A percentile compares a stretch with the other conserved stretches of the same genome.
Evolutionary conservation across 352 stramenopile species (phyloP).

Genomic region (Phytophthora parvispora): DNA sequence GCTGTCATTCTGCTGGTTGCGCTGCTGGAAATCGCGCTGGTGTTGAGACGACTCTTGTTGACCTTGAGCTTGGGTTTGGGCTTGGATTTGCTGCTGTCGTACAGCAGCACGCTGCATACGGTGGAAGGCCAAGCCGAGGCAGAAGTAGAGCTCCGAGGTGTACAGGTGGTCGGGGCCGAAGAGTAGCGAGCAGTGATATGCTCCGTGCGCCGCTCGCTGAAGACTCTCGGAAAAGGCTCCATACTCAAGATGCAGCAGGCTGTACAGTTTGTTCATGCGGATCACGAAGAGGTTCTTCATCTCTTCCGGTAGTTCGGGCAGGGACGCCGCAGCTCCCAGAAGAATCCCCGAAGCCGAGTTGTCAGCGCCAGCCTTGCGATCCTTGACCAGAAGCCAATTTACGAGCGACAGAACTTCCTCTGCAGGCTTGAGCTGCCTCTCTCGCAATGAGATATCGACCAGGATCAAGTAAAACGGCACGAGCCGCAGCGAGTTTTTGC

Average conservation of each 20-base stretch:
- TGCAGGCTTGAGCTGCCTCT: constrained; percentile 68
- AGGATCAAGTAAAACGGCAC: constrained; percentile 78
- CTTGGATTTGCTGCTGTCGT: constrained; percentile 19
- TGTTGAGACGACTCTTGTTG: constrained; percentile 28
- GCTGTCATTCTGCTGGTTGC: constrained; percentile 49
- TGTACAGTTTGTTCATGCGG: constrained; percentile 84
- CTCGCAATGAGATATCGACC: constrained; percentile 68
- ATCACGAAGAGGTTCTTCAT: constrained; percentile 72
- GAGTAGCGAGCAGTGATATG: constrained; percentile 76
- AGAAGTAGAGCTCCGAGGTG: constrained; percentile 83
- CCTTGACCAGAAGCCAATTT: constrained; percentile 82
- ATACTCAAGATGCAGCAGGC: constrained; percentile 65
- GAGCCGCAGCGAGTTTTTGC: constrained; percentile 61
- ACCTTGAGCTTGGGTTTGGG: constrained; percentile 1
- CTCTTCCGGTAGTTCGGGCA: constrained; percentile 51
- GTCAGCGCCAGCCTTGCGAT: constrained; percentile 34
- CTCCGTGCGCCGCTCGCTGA: constrained; percentile 69
- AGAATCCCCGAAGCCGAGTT: constrained; percentile 8
- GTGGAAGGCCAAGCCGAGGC: constrained; percentile 70
- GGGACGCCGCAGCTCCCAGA: not conserved
- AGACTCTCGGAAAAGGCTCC: constrained; percentile 58
- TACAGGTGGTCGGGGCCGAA: constrained; percentile 82
- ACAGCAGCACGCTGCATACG: constrained; percentile 45
- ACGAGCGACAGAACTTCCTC: constrained; percentile 76
- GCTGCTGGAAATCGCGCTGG: constrained; percentile 42